Conservation (phyloP, 768 basidiomycete species). For the Omphalotus guepiniiformis region DNA sequence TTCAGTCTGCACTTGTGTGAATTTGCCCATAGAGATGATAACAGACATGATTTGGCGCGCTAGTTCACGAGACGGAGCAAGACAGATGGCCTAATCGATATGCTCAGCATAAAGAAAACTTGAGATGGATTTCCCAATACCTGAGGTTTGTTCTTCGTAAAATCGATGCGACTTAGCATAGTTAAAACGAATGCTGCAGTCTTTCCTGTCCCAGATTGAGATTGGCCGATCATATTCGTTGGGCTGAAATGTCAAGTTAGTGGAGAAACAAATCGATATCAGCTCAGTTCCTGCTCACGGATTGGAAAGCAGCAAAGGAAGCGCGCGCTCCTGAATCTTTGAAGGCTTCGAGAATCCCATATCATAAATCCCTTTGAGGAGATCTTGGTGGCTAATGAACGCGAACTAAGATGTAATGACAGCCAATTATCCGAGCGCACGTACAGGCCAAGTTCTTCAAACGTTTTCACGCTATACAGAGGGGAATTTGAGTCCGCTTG, state of each 20-base stretch:
- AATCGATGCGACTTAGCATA: slow-evolving; percentile 94
- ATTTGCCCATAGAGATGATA: slow-evolving; percentile 91
- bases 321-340: slow-evolving; percentile 96
- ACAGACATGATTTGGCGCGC: slow-evolving; percentile 98
- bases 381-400: slow-evolving; percentile 63
- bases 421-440: slow-evolving; percentile 28
- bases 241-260: no score
- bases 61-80: slow-evolving; percentile 96
- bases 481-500: slow-evolving; percentile 97
- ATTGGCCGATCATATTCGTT: slow-evolving; percentile 98
- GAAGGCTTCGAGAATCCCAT: slow-evolving; percentile 98
- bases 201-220: slow-evolving; percentile 98
- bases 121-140: slow-evolving; percentile 31
- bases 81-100: slow-evolving; percentile 74
- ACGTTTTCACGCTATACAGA: slow-evolving; percentile 86
- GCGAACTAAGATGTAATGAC: neutral
- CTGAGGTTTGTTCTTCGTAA: slow-evolving; percentile 76
- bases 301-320: slow-evolving; percentile 84
- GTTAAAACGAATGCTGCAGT: slow-evolving; percentile 97
- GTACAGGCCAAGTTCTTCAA: slow-evolving; percentile 93
- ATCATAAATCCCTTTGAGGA: slow-evolving; percentile 90
- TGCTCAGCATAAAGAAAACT: neutral
- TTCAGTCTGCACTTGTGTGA: slow-evolving; percentile 88
- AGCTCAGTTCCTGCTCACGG: no score
- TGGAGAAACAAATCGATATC: no score